Conservation (phyloP, 2,329 filamentous ascomycete genomes). For the Trichoderma asperellum region DNA sequence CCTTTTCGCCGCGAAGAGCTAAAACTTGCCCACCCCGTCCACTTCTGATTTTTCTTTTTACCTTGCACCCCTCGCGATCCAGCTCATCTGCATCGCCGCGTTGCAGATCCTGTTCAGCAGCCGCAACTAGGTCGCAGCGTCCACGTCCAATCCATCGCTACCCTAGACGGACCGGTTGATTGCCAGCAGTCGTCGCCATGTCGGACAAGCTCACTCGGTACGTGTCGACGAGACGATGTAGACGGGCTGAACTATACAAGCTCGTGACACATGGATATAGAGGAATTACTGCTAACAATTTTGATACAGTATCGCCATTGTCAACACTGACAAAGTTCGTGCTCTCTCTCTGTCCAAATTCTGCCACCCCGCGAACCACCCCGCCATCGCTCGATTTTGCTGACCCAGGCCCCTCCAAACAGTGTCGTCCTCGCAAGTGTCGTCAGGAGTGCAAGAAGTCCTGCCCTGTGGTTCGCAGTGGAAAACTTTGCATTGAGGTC, state of each 20-base stretch:
- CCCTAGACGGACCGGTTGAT: constrained; percentile 10
- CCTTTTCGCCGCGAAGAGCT: constrained; percentile 1
- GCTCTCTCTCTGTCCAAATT: constrained; percentile 12
- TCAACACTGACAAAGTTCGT: constrained; percentile 94
- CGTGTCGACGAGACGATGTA: constrained; percentile 38
- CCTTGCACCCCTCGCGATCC: constrained; percentile 10
- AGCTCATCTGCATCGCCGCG: constrained; percentile 1
- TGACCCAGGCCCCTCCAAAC: constrained; percentile 37
- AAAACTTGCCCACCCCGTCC: constrained; percentile 31
- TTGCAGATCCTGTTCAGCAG: constrained; percentile 20
- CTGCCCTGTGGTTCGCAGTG: constrained; percentile 94
- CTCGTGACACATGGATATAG: background rate
- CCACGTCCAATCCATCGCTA: constrained; percentile 8
- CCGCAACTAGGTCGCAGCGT: constrained; percentile 4
- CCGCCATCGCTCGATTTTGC: constrained; percentile 33
- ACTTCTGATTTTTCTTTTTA: constrained; percentile 23
- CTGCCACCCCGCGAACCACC: constrained; percentile 35
- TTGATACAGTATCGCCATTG: constrained; percentile 84
- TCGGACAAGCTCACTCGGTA: constrained; percentile 95
- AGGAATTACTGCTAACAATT: constrained; percentile 35
- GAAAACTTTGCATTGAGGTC: constrained; percentile 98
- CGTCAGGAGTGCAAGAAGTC: constrained; percentile 99
- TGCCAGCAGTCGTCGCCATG: constrained; percentile 60
- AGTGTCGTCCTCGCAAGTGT: constrained; percentile 70
- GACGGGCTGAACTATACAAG: background rate